These are phyloP conservation scores for Pittosporum tobira DNA, from an alignment of 129 eudicot genomes.

Conservation along the genomic window DNA sequence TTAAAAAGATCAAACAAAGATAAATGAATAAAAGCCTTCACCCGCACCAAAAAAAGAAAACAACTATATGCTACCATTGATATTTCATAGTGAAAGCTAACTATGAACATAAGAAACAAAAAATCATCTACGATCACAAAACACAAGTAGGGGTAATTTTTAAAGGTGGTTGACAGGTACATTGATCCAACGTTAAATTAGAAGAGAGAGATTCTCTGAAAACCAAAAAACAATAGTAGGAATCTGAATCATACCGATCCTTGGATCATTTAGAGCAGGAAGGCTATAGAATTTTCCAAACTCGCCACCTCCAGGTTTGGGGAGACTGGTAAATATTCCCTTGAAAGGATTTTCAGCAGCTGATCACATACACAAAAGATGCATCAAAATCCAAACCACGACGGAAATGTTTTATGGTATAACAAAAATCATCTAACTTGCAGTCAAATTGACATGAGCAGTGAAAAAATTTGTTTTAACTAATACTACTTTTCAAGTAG, in stretches of 20 bases:
- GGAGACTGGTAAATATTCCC: conserved; percentile 73
- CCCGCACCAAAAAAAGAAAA: neutral
- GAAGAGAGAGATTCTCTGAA: too few relatives aligned
- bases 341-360: conserved; percentile 80
- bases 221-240: too few relatives aligned
- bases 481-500: too few relatives aligned
- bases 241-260: conserved; percentile 48
- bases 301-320: conserved; percentile 93
- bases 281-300: conserved; percentile 89
- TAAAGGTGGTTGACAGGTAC: too few relatives aligned
- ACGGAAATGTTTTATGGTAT: neutral
- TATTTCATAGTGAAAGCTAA: too few relatives aligned
- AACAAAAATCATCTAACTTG: too few relatives aligned
- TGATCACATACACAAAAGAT: conserved; percentile 22
- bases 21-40: neutral
- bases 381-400: conserved; percentile 1
- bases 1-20: neutral
- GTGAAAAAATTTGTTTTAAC: too few relatives aligned
- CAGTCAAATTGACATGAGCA: too few relatives aligned
- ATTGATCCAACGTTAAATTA: too few relatives aligned
- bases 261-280: conserved; percentile 86
- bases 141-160: too few relatives aligned
- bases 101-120: neutral
- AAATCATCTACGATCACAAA: too few relatives aligned
- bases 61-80: neutral